Evolutionary conservation across 371 early-diverging fungal species (phyloP), one percentile per base, ranked within the genome.

Genomic region (Rhizopus delemar): DNA sequence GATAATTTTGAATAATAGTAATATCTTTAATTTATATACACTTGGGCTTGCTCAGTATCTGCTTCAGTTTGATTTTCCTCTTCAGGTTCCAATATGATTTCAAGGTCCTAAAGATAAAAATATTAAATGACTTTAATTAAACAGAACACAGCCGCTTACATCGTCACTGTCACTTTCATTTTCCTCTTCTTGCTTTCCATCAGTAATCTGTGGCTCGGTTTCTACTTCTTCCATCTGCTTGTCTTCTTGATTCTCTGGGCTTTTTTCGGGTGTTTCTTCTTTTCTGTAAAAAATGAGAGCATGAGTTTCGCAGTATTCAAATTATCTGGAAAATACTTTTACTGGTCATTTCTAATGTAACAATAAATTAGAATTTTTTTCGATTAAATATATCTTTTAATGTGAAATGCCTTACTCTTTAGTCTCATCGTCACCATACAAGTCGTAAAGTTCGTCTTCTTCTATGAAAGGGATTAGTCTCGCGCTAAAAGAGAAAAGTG

Each of bases 11-110:
- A 22, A 22, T 22, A 22, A 22, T 22, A 22, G 22, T 22, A 22
- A 2, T 22, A 22, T 22, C 22, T 65, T 29, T 22, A 13, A 8
- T 12, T 22, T 31, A 46, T 28, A 29, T 50, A 4, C 12, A 28
- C 28, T 9, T 39, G 35, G n/a, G 15, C 8, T 8, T 22, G 60
- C 3, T 55, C 60, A 16, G 48, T 33, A 12, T 59, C 62, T 41
- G 54, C 15, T 45, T 58, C 67, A 39, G 43, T 55, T 48, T 55
- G 62, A n/a, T 56, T 43, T 12, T 62, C 63, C 57, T 78, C 80
- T 31, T 82, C 84, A 41, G 75, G 73, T 56, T 87, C 85, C 65
- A 86, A 66, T 46, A 88, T 82, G 62, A 88, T 86, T 57, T 88
- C 88, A 34, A 88, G 69, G 70, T 86, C 88, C 86, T 88, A 16